Base-by-base conservation (phyloP, 768 basidiomycete species). In the Hericium rajendrae region DNA sequence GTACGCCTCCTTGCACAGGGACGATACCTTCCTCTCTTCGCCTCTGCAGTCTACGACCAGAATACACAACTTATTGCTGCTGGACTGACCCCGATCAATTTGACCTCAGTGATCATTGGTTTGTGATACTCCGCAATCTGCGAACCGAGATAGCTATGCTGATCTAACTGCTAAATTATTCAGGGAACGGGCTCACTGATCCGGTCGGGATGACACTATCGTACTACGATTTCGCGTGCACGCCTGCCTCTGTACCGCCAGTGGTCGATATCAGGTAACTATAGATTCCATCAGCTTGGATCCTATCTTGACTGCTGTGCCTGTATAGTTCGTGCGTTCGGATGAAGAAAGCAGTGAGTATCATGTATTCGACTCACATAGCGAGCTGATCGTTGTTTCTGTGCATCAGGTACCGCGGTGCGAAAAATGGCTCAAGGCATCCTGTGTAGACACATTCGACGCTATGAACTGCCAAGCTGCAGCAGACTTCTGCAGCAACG, bases 201-300 rank as follows among this genome's bases (percentile, higher is more conserved):
- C 71, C 62, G 53, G 65, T 61, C 53, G 71, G 70, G 1, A 70
- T 78, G 72, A 54, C 60, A 2, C 62, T 71, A 5, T 72, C 77
- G 3, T 78, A 76, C 57, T 71, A 79, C 58, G 80, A 84, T 53
- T 77, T 86, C 68, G 70, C 72, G 24, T 88, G 86, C 64, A 57
- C 79, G 6, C 66, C 72, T 24, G 75, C 78, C 0, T 79, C 80
- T 16, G 12, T 51, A 12, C 22, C 49, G 8, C 49, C 49, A 3
- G 22, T 51, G 12, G 61, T 71, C 39, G 75, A 72, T 24, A 81
- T 85, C 48, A 76, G 75, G 71, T 71, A 58, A 28, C 66, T 51
- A 11, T n/a, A 26, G 24, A n/a, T n/a, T 39, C 20, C 48, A 41
- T 43, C 24, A 26, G 0, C 26, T 16, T 16, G 1, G 13, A 12